These are phyloP conservation scores for Henningerozyma blattae DNA, from an alignment of 805 yeast genomes.

Conservation along the genomic window DNA sequence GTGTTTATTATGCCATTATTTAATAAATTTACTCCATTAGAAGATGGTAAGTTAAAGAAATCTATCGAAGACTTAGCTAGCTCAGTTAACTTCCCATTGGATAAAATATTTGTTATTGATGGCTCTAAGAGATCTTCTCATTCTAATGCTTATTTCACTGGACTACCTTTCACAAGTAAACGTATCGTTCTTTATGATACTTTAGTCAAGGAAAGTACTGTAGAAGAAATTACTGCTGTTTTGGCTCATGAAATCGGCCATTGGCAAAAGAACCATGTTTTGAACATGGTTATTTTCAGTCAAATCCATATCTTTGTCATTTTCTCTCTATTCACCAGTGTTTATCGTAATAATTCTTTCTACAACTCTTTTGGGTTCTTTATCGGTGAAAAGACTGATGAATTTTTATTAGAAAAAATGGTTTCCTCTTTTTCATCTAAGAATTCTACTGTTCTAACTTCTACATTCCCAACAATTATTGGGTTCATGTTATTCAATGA, in stretches of 20 bases:
- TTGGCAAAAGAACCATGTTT: slow-evolving; percentile 84
- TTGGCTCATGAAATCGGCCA: slow-evolving; percentile 99
- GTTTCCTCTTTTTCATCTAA: neutral
- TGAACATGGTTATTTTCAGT: slow-evolving; percentile 55
- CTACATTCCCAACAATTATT: slow-evolving; percentile 58
- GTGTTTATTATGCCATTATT: slow-evolving; percentile 84
- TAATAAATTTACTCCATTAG: slow-evolving; percentile 82
- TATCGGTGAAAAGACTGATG: slow-evolving; percentile 5
- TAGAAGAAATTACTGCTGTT: slow-evolving; percentile 80
- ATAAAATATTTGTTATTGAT: slow-evolving; percentile 78
- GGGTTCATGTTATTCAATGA: slow-evolving; percentile 77
- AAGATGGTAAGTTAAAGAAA: slow-evolving; percentile 75
- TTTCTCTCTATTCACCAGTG: slow-evolving; percentile 67
- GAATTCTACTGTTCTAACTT: slow-evolving; percentile 16
- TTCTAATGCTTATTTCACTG: slow-evolving; percentile 93
- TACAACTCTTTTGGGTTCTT: slow-evolving; percentile 70
- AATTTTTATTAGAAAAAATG: neutral
- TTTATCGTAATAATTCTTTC: slow-evolving; percentile 67
- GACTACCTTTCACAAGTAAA: slow-evolving; percentile 86
- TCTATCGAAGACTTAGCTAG: slow-evolving; percentile 73
- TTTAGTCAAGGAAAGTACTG: slow-evolving; percentile 65
- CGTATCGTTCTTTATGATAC: slow-evolving; percentile 93
- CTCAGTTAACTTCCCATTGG: slow-evolving; percentile 72
- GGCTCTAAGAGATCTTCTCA: slow-evolving; percentile 96
- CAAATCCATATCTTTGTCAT: slow-evolving; percentile 54